phyloP scores from a whole-genome alignment of 208 protist genomes.

The Trypanosomatidae sp. region DNA sequence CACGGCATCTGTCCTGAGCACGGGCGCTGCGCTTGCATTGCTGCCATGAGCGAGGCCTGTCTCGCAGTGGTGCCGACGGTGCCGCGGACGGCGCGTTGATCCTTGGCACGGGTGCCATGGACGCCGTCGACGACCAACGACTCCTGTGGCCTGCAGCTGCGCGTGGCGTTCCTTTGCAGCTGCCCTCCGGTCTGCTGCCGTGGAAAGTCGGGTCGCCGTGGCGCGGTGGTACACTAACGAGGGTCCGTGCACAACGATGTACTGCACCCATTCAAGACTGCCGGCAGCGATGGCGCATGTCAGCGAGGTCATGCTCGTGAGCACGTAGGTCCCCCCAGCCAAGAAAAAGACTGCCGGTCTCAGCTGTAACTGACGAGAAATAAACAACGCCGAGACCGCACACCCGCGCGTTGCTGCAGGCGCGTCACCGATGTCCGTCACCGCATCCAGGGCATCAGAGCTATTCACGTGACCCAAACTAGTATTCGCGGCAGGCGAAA shows the following conservation, averaged over 20 bases:
- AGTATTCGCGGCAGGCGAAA: neutral
- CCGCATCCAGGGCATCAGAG: neutral
- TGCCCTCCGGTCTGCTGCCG: neutral
- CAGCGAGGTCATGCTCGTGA: slow-evolving; percentile 57
- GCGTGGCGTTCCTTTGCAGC: slow-evolving; percentile 1
- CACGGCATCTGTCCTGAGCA: slow-evolving; percentile 22
- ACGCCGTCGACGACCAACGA: neutral
- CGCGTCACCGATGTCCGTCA: neutral
- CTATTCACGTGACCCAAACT: neutral
- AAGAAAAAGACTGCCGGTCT: slow-evolving; percentile 31
- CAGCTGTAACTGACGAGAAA: slow-evolving; percentile 15
- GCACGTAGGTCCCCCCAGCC: slow-evolving; percentile 34
- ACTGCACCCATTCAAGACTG: slow-evolving; percentile 68
- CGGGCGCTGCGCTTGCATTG: slow-evolving; percentile 3
- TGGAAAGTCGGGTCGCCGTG: slow-evolving; percentile 29
- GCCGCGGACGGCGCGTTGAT: slow-evolving; percentile 20
- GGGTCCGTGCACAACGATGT: slow-evolving; percentile 43
- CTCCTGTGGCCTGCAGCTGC: neutral
- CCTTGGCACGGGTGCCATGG: slow-evolving; percentile 18
- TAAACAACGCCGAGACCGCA: slow-evolving; percentile 23
- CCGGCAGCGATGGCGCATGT: slow-evolving; percentile 60
- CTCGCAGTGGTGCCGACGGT: slow-evolving; percentile 37
- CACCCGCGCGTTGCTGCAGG: slow-evolving; percentile 17
- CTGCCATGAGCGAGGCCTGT: neutral
- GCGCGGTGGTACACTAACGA: slow-evolving; percentile 54